Evolutionary conservation across 1,139 yeast genomes (phyloP).

Genomic region (Lodderomyces jiufengensis): DNA sequence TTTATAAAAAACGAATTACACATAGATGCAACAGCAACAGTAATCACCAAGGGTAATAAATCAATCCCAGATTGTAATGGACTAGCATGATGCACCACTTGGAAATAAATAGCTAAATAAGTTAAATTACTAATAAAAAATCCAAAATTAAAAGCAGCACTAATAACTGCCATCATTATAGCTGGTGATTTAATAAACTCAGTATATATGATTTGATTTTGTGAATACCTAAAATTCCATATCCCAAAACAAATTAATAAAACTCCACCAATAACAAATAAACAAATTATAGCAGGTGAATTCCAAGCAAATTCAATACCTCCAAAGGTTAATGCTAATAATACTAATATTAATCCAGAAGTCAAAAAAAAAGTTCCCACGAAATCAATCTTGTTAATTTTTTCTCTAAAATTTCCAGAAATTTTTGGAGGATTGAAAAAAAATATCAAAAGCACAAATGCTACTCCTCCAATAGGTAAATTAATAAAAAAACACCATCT

Average conservation of each 20-base stretch:
- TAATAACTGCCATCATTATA: conserved; percentile 34
- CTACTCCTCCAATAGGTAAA: conserved; percentile 63
- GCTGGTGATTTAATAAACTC: conserved; percentile 36
- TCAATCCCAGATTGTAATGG: conserved; percentile 60
- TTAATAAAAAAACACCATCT: conserved; percentile 78
- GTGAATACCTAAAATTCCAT: conserved; percentile 48
- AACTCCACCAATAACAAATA: conserved; percentile 55
- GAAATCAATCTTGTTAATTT: conserved; percentile 37
- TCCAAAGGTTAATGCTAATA: conserved; percentile 36
- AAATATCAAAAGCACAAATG: conserved; percentile 40
- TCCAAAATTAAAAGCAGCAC: conserved; percentile 38
- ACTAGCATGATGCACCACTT: conserved; percentile 43
- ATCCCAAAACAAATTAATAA: conserved; percentile 34
- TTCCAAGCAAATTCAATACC: conserved; percentile 35
- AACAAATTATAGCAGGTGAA: conserved; percentile 52
- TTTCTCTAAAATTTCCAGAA: conserved; percentile 33
- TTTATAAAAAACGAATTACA: conserved; percentile 45
- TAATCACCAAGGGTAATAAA: conserved; percentile 50
- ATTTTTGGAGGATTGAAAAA: conserved; percentile 54
- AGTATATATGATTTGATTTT: conserved; percentile 44
- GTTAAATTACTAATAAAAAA: conserved; percentile 43
- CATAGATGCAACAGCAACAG: conserved; percentile 48
- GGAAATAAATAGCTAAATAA: conserved; percentile 54
- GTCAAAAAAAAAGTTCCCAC: conserved; percentile 29
- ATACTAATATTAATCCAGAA: conserved; percentile 27